Conservation (phyloP, 192 early-diverging fungal species). For the Polychytrium aggregatum region DNA sequence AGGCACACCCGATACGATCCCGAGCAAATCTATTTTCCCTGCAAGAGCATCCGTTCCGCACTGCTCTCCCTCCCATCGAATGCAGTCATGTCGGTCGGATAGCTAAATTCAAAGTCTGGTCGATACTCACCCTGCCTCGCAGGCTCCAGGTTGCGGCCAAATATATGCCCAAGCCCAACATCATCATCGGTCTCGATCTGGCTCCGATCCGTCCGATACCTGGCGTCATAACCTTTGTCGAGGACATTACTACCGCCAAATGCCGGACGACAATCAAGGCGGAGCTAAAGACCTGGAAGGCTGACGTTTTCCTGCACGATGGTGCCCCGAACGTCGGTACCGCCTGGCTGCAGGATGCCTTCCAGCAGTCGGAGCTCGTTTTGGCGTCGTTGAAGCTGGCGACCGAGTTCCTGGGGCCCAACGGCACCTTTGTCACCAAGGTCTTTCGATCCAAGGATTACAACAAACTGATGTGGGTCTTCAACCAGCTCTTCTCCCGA, state of each 20-base stretch:
- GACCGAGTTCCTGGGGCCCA: slow-evolving; percentile 79
- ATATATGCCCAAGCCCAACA: slow-evolving; percentile 93
- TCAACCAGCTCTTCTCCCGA: slow-evolving; percentile 89
- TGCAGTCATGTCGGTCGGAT: too few relatives aligned
- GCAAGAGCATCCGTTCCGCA: too few relatives aligned
- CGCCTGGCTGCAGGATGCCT: slow-evolving; percentile 95
- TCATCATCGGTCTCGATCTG: slow-evolving; percentile 93
- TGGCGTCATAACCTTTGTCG: slow-evolving; percentile 85
- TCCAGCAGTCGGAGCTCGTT: slow-evolving; percentile 86
- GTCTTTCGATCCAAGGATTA: slow-evolving; percentile 99
- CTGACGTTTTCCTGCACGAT: slow-evolving; percentile 95
- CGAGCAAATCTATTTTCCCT: too few relatives aligned
- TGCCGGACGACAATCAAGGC: slow-evolving; percentile 74
- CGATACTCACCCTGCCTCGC: too few relatives aligned
- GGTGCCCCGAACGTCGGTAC: slow-evolving; percentile 97
- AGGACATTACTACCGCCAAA: slow-evolving; percentile 93
- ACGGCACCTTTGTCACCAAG: slow-evolving; percentile 95
- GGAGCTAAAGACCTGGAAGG: slow-evolving; percentile 97
- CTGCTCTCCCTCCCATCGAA: too few relatives aligned
- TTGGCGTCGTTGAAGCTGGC: slow-evolving; percentile 88
- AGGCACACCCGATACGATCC: too few relatives aligned
- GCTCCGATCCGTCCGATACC: slow-evolving; percentile 93
- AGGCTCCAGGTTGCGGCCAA: slow-evolving; percentile 91
- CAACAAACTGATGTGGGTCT: slow-evolving; percentile 97
- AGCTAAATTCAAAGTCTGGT: too few relatives aligned